Base-by-base conservation (phyloP, 2,329 filamentous ascomycete species). In the Orbilia blumenaviensis region DNA sequence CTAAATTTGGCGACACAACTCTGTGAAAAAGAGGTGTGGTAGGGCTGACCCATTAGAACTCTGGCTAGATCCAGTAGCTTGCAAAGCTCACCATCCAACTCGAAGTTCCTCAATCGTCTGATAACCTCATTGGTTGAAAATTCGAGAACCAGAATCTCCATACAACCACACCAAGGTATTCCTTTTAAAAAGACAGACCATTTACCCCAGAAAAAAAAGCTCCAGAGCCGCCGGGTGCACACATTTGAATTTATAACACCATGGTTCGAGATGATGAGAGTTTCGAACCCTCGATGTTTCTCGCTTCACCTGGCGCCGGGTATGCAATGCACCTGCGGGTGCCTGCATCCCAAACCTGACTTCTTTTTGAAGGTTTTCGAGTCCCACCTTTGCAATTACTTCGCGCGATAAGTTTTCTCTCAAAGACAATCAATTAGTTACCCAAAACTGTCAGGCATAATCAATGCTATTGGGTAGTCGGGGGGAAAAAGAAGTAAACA, bases 281-380 rank as follows among this genome's bases (percentile, higher is more conserved):
- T 67, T 71, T 71, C 54, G 60, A 46, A 64, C 29, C 60, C 68
- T 48, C 52, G 52, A 61, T 48, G 58, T 64, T 75, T 64, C 71
- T 76, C 71, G 71, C 71, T 76, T 76, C 71, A 76, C 63, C 71
- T 76, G 71, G 71, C 71, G 71, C 71, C 71, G 71, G 71, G 56
- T 76, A 76, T 76, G 71, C 71, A 76, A 76, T 76, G 71, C 71
- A 69, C 18, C 64, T 64, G 71, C 71, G 71, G 71, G 71, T 76
- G 71, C 71, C 71, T 76, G 71, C 71, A 76, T 68, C 29, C 36
- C 18, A 66, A 61, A 60, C 48, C 44, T 60, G 69, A 52, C 61
- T 34, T 66, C n/a, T 36, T 23, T 23, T 23, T 46, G 44, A 34
- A 18, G 42, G n/a, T n/a, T n/a, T n/a, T n/a, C n/a, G n/a, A n/a